Evolutionary conservation across 2,329 filamentous ascomycete species (phyloP).

Genomic region (Monilinia polystroma): DNA sequence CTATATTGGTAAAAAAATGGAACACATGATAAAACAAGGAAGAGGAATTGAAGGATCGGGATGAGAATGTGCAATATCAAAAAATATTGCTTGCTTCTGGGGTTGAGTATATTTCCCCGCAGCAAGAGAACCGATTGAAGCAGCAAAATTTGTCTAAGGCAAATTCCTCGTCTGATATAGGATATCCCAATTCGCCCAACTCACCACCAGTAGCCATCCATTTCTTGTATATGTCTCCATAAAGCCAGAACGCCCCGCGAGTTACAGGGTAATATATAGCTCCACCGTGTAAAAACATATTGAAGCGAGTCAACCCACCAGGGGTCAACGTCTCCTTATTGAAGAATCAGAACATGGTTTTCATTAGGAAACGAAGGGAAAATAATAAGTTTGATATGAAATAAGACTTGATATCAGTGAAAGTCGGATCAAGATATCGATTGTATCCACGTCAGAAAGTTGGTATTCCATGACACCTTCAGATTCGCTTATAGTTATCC

Average conservation of each 20-base stretch:
- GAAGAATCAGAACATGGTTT: no score
- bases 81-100: conserved; percentile 3
- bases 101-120: conserved; percentile 8
- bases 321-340: conserved; percentile 1
- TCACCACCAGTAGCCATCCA: conserved; percentile 16
- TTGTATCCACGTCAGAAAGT: background rate
- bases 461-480: conserved; percentile 12
- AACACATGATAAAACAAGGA: background rate
- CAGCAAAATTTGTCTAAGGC: conserved; percentile 4
- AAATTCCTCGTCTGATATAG: conserved; percentile 13
- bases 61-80: background rate
- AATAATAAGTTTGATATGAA: no score
- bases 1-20: background rate
- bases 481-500: conserved; percentile 3
- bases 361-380: no score
- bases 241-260: conserved; percentile 15
- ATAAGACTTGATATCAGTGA: no score
- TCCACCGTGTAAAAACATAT: conserved; percentile 12
- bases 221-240: conserved; percentile 20
- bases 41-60: background rate
- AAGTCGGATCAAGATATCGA: no score
- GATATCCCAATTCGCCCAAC: conserved; percentile 5
- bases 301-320: conserved; percentile 15
- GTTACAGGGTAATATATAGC: conserved; percentile 18
- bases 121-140: conserved; percentile 11